Evolutionary conservation across 2,329 filamentous ascomycete species (phyloP), one percentile per base, ranked within the genome.

Genomic region (Fusarium sp.): DNA sequence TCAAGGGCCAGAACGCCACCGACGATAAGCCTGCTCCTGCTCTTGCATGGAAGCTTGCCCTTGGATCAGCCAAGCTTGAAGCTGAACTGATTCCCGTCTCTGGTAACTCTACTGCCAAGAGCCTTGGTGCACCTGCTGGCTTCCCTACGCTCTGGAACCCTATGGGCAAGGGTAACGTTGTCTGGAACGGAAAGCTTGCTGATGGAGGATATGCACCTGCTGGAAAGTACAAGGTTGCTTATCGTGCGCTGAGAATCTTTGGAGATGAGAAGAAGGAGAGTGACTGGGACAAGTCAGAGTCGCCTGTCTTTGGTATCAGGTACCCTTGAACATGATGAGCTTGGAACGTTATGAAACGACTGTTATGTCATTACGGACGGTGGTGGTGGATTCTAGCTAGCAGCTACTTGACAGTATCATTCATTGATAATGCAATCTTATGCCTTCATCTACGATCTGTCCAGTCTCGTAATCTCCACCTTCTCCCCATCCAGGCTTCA

Each of bases 171-270:
- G 58, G 71, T 56, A 46, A 68, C 9, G 38, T 77, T 11, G 56
- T 60, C 1, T 89, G 85, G 83, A 82, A 85, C 50, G 87, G 87
- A 14, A 77, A 79, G 57, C 76, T 89, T 9, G 79, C 79, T 0
- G 82, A 84, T 18, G 86, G 85, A 44, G 79, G 75, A 2, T 87
- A 85, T 57, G 86, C 82, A 2, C 83, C 85, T 5, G 79, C 82
- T 7, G 87, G 87, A 18, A 74, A 74, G 37, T 89, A 89, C 80
- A 85, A 83, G 77, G 79, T 88, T 49, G 79, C 80, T 2, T 78
- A 87, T 37, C 81, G 82, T 58, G 84, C 86, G 5, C 77, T 89
- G 69, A 83, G 82, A 60, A 82, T 89, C 66, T 87, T 85, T 70
- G 87, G 87, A 7, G 80, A 89, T 58, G 76, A 78, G 35, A 76